Evolutionary conservation across 192 early-diverging fungal species (phyloP).

Genomic region (Rhizophagus prolifer): DNA sequence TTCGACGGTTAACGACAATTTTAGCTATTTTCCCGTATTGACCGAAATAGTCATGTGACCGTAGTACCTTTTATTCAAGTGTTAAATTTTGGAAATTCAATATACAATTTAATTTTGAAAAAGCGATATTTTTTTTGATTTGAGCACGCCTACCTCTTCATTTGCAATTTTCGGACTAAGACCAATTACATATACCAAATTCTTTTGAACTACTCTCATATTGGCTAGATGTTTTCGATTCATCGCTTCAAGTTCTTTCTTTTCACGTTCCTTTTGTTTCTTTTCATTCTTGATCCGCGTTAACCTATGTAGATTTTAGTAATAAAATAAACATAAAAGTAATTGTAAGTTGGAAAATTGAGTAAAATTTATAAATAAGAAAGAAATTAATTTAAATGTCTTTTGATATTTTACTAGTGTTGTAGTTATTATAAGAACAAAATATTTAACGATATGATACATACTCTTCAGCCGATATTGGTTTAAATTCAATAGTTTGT

Average conservation of each 20-base stretch:
- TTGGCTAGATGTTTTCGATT: conserved; percentile 79
- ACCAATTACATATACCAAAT: conserved; percentile 95
- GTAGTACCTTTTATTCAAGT: conserved; percentile 58
- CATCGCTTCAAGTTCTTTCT: conserved; percentile 82
- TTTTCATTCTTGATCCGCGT: conserved; percentile 56
- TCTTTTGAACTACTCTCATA: conserved; percentile 95
- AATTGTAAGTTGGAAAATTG: not conserved
- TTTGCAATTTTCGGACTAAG: conserved; percentile 80
- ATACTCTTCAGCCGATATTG: conserved; percentile 89
- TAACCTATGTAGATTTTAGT: conserved; percentile 30
- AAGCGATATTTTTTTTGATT: not conserved
- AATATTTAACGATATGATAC: conserved; percentile 29
- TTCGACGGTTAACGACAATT: conserved; percentile 87
- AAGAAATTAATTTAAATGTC: too few relatives aligned
- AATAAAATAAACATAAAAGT: not conserved
- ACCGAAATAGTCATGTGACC: conserved; percentile 92
- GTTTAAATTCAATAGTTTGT: conserved; percentile 83
- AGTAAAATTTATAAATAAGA: too few relatives aligned
- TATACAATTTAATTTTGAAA: conserved; percentile 13
- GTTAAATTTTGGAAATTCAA: conserved; percentile 4
- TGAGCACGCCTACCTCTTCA: conserved; percentile 70
- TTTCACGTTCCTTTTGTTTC: conserved; percentile 84
- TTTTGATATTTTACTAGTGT: too few relatives aligned
- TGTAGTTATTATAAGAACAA: not conserved
- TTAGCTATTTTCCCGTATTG: conserved; percentile 96